Conservation (phyloP, 176 grass and related monocot genomes). For the Canna indica region DNA sequence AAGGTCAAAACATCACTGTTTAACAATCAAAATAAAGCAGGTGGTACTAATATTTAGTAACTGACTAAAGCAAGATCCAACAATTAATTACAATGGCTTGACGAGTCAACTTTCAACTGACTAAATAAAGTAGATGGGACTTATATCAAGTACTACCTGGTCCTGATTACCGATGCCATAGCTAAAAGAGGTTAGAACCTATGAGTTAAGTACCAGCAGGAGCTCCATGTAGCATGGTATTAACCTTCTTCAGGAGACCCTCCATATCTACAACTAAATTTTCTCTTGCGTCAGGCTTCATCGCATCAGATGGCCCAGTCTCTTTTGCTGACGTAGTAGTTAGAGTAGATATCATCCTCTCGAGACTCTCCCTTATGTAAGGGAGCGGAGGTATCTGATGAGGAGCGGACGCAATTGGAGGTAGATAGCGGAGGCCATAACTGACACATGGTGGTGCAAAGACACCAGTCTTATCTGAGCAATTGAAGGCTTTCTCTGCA, state of each 20-base stretch:
- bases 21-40: slow-evolving; percentile 8
- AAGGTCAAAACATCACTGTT: background rate
- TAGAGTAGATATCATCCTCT: slow-evolving; percentile 26
- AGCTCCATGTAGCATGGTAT: slow-evolving; percentile 20
- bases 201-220: slow-evolving; percentile 17
- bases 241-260: slow-evolving; percentile 35
- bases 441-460: slow-evolving; percentile 13
- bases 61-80: background rate
- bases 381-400: slow-evolving; percentile 18
- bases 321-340: slow-evolving; percentile 4
- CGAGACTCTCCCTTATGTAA: slow-evolving; percentile 30
- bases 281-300: slow-evolving; percentile 19
- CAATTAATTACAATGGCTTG: background rate
- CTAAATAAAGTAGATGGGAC: background rate
- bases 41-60: background rate
- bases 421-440: slow-evolving; percentile 19
- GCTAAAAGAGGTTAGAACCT: slow-evolving; percentile 10
- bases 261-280: slow-evolving; percentile 28
- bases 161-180: background rate
- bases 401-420: slow-evolving; percentile 14
- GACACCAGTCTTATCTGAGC: slow-evolving; percentile 17
- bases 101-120: background rate
- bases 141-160: background rate
- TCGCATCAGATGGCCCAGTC: slow-evolving; percentile 5
- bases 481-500: slow-evolving; percentile 23